phyloP scores from a whole-genome alignment of 805 yeast species.

The Ogataea dorogensis region DNA sequence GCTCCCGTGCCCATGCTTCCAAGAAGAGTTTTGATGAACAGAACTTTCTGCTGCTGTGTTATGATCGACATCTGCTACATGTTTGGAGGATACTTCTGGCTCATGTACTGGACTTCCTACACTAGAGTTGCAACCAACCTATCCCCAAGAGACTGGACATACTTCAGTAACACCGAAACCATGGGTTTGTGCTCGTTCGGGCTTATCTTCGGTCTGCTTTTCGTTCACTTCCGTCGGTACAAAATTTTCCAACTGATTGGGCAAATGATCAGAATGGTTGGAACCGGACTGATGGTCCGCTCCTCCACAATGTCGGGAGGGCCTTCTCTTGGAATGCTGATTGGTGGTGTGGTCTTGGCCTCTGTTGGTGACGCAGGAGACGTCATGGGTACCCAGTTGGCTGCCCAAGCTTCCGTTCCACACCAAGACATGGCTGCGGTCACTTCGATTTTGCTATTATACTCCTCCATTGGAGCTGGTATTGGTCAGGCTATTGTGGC shows the following conservation, averaged over 20 bases:
- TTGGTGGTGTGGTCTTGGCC: constrained; percentile 42
- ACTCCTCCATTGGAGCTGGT: constrained; percentile 36
- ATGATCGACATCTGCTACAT: constrained; percentile 34
- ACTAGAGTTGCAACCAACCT: constrained; percentile 33
- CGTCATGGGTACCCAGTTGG: constrained; percentile 36
- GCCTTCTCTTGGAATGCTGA: constrained; percentile 46
- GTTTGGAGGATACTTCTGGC: constrained; percentile 8
- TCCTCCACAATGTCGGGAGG: constrained; percentile 21
- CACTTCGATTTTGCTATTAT: constrained; percentile 33
- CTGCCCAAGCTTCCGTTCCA: constrained; percentile 41
- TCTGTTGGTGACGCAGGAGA: constrained; percentile 36
- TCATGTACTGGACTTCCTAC: constrained; percentile 36
- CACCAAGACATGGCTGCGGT: constrained; percentile 26
- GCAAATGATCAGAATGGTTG: constrained; percentile 32
- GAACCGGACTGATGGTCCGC: constrained; percentile 15
- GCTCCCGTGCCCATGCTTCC: constrained; percentile 41
- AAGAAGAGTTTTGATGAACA: constrained; percentile 34
- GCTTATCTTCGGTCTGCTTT: constrained; percentile 35
- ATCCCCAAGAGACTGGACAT: constrained; percentile 37
- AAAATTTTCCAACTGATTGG: constrained; percentile 37
- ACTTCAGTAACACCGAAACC: constrained; percentile 37
- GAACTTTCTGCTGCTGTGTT: constrained; percentile 37
- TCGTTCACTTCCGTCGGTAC: constrained; percentile 37
- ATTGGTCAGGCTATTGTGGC: constrained; percentile 38
- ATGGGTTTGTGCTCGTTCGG: constrained; percentile 39